phyloP scores from a whole-genome alignment of 2,329 filamentous ascomycete genomes.

The Diaporthe australafricana region DNA sequence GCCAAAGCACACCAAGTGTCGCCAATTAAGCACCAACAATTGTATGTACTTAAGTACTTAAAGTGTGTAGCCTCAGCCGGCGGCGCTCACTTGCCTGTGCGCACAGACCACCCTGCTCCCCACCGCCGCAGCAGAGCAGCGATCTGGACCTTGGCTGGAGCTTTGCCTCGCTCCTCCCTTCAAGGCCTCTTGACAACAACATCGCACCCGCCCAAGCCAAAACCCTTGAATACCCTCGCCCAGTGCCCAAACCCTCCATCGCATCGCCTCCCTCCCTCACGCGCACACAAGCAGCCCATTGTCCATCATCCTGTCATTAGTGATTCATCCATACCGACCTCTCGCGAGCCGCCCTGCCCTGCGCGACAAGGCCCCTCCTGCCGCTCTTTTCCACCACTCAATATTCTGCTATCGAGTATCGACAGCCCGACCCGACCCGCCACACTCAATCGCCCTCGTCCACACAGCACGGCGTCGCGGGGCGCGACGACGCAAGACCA shows the following conservation, averaged over 20 bases:
- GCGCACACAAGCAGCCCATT: neutral
- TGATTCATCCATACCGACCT: neutral
- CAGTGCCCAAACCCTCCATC: neutral
- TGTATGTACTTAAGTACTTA: neutral
- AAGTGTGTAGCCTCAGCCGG: neutral
- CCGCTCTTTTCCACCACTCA: slow-evolving; percentile 18
- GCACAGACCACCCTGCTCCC: slow-evolving; percentile 8
- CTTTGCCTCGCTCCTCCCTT: slow-evolving; percentile 1
- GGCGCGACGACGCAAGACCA: slow-evolving; percentile 26
- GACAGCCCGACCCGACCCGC: too few relatives aligned
- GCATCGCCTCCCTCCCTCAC: neutral
- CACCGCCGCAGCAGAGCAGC: slow-evolving; percentile 16
- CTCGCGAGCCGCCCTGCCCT: neutral
- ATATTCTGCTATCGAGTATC: slow-evolving; percentile 1
- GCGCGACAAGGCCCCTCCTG: slow-evolving; percentile 7
- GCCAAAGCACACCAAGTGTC: too few relatives aligned
- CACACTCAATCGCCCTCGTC: neutral
- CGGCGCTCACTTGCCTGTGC: neutral
- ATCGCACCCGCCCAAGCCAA: neutral
- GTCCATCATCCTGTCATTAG: neutral
- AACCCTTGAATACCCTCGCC: neutral
- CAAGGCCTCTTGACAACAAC: slow-evolving; percentile 7
- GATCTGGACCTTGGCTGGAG: slow-evolving; percentile 10
- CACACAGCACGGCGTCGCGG: slow-evolving; percentile 33
- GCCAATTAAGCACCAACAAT: too few relatives aligned